A percentile compares a stretch with the other conserved stretches of the same genome.
Conservation (phyloP, 495 filamentous ascomycete genomes). For the Tuber magnatum region DNA sequence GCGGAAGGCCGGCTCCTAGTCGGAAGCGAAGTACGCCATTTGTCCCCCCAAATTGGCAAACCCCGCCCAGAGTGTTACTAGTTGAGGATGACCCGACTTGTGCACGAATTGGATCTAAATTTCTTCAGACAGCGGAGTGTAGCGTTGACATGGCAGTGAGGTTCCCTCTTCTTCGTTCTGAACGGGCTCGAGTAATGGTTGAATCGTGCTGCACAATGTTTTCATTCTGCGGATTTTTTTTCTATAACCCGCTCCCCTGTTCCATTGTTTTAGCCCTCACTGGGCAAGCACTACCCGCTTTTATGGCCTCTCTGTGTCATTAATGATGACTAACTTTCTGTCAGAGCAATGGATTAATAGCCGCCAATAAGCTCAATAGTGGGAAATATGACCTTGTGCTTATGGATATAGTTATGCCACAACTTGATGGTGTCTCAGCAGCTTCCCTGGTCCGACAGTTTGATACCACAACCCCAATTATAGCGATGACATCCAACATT, state of each 20-base stretch:
- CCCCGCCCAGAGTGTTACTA: constrained; percentile 67
- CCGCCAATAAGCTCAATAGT: constrained; percentile 81
- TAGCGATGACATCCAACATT: constrained; percentile 98
- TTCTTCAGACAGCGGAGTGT: constrained; percentile 80
- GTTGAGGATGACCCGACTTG: constrained; percentile 96
- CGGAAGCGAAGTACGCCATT: constrained; percentile 62
- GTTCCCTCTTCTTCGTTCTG: constrained; percentile 32
- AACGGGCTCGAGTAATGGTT: neutral
- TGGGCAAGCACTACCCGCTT: neutral
- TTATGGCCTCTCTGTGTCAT: constrained; percentile 7
- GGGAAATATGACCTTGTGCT: constrained; percentile 86
- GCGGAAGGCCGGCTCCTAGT: constrained; percentile 33
- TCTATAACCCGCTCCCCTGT: neutral
- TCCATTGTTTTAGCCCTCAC: constrained; percentile 2
- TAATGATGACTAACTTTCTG: constrained; percentile 39
- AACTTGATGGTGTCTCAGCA: constrained; percentile 88
- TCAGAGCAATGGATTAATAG: constrained; percentile 82
- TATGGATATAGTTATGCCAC: constrained; percentile 99
- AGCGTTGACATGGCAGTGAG: constrained; percentile 86
- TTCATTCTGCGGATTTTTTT: neutral
- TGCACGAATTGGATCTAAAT: constrained; percentile 87
- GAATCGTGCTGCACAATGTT: neutral
- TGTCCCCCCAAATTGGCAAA: constrained; percentile 52
- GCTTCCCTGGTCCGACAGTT: constrained; percentile 90
- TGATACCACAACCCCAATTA: constrained; percentile 73